A percentile compares a stretch with the other conserved stretches of the same genome.
phyloP scores from a whole-genome alignment of 148 eudicot species.

The Limonium bicolor region DNA sequence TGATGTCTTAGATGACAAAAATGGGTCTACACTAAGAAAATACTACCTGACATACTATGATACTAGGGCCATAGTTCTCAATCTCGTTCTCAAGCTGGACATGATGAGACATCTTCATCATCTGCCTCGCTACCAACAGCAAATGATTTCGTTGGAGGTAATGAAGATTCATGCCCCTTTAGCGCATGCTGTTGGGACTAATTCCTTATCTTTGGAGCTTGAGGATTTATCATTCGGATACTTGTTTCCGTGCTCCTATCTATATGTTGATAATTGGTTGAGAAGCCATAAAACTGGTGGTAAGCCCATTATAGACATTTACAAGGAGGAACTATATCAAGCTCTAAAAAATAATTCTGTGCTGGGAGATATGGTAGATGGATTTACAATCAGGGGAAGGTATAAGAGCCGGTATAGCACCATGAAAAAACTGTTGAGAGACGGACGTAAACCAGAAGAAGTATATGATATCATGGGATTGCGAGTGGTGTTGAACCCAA shows the following conservation, averaged over 20 bases:
- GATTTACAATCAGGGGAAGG: constrained; percentile 63
- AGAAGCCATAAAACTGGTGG: constrained; percentile 62
- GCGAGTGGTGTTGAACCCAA: constrained; percentile 58
- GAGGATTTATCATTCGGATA: constrained; percentile 83
- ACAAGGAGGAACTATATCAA: constrained; percentile 40
- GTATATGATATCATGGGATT: constrained; percentile 82
- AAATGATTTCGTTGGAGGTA: constrained; percentile 58
- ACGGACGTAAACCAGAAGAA: constrained; percentile 88
- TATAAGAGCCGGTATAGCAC: constrained; percentile 94
- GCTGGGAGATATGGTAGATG: constrained; percentile 43
- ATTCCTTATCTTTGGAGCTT: constrained; percentile 52
- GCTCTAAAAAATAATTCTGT: constrained; percentile 34
- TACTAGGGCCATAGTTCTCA: constrained; percentile 70
- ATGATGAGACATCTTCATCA: constrained; percentile 72
- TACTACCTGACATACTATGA: constrained; percentile 86
- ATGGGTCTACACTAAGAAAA: constrained; percentile 66
- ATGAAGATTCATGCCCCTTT: constrained; percentile 88
- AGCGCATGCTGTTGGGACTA: constrained; percentile 80
- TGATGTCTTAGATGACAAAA: constrained; percentile 63
- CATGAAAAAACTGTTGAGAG: constrained; percentile 89
- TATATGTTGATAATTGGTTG: constrained; percentile 81
- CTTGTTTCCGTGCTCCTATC: constrained; percentile 85
- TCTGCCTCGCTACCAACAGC: constrained; percentile 78
- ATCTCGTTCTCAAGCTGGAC: constrained; percentile 75
- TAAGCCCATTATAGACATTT: constrained; percentile 52